Base-by-base conservation (phyloP, 179 eudicot genomes). In the Spinacia oleracea region DNA sequence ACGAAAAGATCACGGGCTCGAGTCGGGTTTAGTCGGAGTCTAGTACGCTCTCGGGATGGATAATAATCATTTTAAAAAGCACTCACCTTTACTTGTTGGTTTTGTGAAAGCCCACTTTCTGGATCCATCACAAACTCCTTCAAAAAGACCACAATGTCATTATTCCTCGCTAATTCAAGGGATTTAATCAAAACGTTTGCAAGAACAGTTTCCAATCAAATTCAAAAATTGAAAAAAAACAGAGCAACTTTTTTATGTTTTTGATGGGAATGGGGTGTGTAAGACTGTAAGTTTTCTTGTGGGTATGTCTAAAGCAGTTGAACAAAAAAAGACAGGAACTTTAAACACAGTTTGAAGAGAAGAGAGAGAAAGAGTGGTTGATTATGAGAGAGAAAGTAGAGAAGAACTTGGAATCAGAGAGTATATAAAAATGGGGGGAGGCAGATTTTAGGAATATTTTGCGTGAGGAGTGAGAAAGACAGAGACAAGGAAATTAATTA, bases 61-160 rank as follows among this genome's bases (percentile, higher is more conserved):
- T 14, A 12, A 11, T 7, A 63, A 35, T 43, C 9, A 21, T 27
- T 23, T 21, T 46, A 31, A 32, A 40, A 78, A 75, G 78, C 51
- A 60, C 84, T 86, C 62, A 95, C 98, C 97, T 95, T 93, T 12
- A 83, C 75, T 75, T 78, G 89, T 75, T 78, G 90, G 77, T 89
- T 91, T 55, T 85, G 85, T 69, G 72, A 75, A 82, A 79, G 34
- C 89, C 98, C 96, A 80, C 73, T 84, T 89, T 93, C 98, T 67
- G 90, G 96, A 93, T 96, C 99, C 99, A 96, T 93, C 67, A 81
- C 45, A 63, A 58, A 59, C 75, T 79, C 78, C 15, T 82, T 90
- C 83, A 87, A 46, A 78, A 77, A 69, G 34, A 40, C 56, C 73
- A 77, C n/a, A 75, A 65, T 40, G 77, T 80, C 84, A 82, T 84